Evolutionary conservation across 805 yeast genomes (phyloP), one percentile per base, ranked within the genome.

Genomic region (Scheffersomyces coipomensis): DNA sequence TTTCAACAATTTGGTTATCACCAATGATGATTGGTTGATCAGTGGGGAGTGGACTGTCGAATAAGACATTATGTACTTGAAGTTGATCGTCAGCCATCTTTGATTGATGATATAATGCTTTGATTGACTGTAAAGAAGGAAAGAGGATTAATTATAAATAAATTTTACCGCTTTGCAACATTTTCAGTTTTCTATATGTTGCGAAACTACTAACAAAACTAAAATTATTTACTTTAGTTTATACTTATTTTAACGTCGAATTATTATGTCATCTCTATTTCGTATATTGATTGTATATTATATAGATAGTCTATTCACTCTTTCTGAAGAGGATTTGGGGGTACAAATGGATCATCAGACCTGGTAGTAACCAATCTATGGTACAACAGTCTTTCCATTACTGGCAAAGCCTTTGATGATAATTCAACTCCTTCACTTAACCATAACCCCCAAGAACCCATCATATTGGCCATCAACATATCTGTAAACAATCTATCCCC

Each of bases 401-500:
- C 63, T 21, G 83, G 81, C 30, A 81, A 71, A 11, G 71, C 32
- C 39, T 76, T 73, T 19, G 70, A 60, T 2, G 85, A 75, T 32
- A 66, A 59, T 40, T 65, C 66, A 4, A 89, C 95, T 3, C 98
- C 98, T 18, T 81, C 81, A 37, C 75, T 68, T 1, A 93, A 55
- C 97, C 98, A 93, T 3, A 88, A 72, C 0, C 91, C 86, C 61
- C 79, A 78, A 0, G 93, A 71, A 0, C 95, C 96, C 95, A 91
- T 88, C 71, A 82, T 71, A 52, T 93, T 91, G 15, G 97, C 97
- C 96, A 93, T 86, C 37, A 90, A 64, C 39, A 93, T 76, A 59
- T 93, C 99, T 0, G 99, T 93, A 62, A 89, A 81, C 19, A 93
- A 70, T 27, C 99, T 66, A 52, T 93, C 99, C 0, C 99, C 99